These are phyloP conservation scores for Raphanus sativus DNA, from an alignment of 345 rosid genomes.

Conservation along the genomic window DNA sequence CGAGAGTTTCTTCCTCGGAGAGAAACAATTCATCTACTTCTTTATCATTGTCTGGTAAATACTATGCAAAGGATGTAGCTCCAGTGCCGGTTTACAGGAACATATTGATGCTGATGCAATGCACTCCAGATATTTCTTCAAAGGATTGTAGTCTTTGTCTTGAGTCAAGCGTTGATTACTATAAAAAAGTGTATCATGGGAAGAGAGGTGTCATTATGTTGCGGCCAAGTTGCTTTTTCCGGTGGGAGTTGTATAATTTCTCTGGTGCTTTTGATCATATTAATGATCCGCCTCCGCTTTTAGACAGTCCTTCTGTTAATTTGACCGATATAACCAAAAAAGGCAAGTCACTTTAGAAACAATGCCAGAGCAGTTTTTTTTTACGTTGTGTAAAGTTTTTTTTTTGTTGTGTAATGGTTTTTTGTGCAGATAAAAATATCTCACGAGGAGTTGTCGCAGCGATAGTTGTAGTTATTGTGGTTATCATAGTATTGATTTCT, in stretches of 20 bases:
- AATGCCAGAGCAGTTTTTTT: neutral
- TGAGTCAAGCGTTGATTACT: neutral
- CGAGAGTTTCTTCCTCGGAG: neutral
- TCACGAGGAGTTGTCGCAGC: neutral
- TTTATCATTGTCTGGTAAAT: neutral
- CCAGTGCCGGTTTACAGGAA: slow-evolving; percentile 3
- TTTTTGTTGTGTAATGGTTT: neutral
- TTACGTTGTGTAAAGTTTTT: neutral
- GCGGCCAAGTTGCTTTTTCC: slow-evolving; percentile 37
- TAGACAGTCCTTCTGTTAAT: neutral
- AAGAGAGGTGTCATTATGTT: slow-evolving; percentile 23
- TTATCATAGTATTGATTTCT: slow-evolving; percentile 13
- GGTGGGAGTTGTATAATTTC: slow-evolving; percentile 37
- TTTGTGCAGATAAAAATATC: neutral
- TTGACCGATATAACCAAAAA: neutral
- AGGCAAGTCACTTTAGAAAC: neutral
- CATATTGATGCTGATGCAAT: slow-evolving; percentile 19
- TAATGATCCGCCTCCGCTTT: neutral
- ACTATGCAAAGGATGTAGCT: slow-evolving; percentile 14
- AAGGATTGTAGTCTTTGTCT: slow-evolving; percentile 22
- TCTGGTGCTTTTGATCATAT: slow-evolving; percentile 18
- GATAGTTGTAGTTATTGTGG: slow-evolving; percentile 9
- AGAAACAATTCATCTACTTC: slow-evolving; percentile 16
- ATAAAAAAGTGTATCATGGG: neutral
- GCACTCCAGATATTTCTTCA: slow-evolving; percentile 26